These are phyloP conservation scores for Volvox africanus DNA, from an alignment of 139 green algal genomes.

Conservation along the genomic window DNA sequence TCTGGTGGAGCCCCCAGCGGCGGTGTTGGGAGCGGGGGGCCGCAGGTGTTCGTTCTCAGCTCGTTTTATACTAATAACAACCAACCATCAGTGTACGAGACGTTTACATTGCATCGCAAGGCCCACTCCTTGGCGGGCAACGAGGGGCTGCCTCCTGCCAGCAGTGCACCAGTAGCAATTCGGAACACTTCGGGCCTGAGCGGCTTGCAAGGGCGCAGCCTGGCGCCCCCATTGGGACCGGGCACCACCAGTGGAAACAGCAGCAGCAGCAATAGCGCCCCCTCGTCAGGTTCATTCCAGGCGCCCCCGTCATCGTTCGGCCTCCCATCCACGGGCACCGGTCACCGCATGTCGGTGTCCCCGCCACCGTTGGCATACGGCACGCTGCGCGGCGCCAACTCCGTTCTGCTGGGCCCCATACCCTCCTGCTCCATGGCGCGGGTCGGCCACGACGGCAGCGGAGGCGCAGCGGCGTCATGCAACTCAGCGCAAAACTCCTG, in stretches of 20 bases:
- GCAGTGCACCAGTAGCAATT: too few species aligned
- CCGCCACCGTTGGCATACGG: neutral
- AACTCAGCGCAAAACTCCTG: neutral
- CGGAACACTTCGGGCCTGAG: neutral
- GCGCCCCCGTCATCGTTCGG: neutral
- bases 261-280: too few species aligned
- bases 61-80: neutral
- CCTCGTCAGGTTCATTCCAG: neutral
- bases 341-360: neutral
- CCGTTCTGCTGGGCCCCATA: neutral
- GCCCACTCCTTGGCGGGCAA: conserved; percentile 20
- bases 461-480: too few species aligned
- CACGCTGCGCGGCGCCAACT: neutral
- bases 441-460: neutral
- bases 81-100: neutral
- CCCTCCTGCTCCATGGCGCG: neutral
- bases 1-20: neutral
- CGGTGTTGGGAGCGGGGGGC: neutral
- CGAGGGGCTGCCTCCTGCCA: neutral
- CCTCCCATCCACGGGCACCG: neutral
- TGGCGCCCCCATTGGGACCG: neutral
- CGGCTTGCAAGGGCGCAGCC: conserved; percentile 30
- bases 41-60: neutral
- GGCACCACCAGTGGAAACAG: neutral
- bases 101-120: conserved; percentile 1